Conservation (phyloP, 2,329 filamentous ascomycete species). For the Triangularia setosa region DNA sequence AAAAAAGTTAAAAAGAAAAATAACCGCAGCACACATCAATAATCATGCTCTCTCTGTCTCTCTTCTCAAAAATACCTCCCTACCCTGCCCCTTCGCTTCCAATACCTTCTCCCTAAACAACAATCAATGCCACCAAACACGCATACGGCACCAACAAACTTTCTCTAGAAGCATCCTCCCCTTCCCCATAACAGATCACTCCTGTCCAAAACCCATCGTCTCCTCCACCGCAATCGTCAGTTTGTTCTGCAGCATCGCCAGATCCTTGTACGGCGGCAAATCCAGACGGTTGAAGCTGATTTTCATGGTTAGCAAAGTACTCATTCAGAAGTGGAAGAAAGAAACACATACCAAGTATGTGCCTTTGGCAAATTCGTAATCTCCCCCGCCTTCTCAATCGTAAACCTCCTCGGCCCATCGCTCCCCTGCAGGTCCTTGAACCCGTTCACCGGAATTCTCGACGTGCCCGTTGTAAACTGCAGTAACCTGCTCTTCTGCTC, state of each 20-base stretch:
- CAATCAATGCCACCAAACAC: neutral
- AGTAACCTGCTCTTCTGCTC: slow-evolving; percentile 95
- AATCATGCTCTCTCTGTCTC: too few relatives aligned
- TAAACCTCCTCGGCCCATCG: slow-evolving; percentile 91
- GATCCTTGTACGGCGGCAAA: slow-evolving; percentile 84
- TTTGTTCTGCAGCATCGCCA: slow-evolving; percentile 82
- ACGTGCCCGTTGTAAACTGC: slow-evolving; percentile 96
- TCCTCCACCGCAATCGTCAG: slow-evolving; percentile 96
- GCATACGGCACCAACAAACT: neutral
- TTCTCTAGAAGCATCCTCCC: neutral
- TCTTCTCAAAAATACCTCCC: too few relatives aligned
- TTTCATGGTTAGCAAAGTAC: neutral
- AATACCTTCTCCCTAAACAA: too few relatives aligned
- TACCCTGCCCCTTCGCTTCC: too few relatives aligned
- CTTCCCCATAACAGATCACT: slow-evolving; percentile 53
- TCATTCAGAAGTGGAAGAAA: neutral
- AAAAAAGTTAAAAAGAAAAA: too few relatives aligned
- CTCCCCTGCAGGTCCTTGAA: slow-evolving; percentile 99
- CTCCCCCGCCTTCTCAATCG: slow-evolving; percentile 96
- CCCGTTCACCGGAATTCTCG: slow-evolving; percentile 95
- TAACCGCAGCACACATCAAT: too few relatives aligned
- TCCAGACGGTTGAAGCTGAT: slow-evolving; percentile 93
- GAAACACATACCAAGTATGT: slow-evolving; percentile 82
- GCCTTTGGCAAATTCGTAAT: slow-evolving; percentile 88
- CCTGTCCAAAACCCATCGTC: slow-evolving; percentile 97